Conservation (phyloP, 768 basidiomycete genomes). For the Coprinopsis strossmayeri region DNA sequence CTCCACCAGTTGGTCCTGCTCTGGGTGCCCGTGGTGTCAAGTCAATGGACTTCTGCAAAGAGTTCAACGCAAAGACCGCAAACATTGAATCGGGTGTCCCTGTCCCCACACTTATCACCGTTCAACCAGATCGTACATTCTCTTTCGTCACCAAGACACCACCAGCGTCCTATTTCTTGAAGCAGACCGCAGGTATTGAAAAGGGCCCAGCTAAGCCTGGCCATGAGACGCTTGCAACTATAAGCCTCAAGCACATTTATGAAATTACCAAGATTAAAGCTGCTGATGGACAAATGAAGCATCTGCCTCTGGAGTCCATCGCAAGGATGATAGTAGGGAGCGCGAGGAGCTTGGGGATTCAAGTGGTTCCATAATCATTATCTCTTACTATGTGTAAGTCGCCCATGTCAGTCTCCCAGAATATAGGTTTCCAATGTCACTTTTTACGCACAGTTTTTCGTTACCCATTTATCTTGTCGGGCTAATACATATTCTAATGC, state of each 20-base stretch:
- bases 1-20: constrained; percentile 94
- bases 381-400: constrained; percentile 10
- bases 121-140: constrained; percentile 94
- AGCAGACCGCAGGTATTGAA: constrained; percentile 83
- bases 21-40: constrained; percentile 97
- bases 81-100: constrained; percentile 82
- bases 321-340: constrained; percentile 85
- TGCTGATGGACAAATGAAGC: constrained; percentile 83
- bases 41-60: constrained; percentile 99
- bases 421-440: too few species aligned
- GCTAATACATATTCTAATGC: background rate
- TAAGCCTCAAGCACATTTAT: constrained; percentile 95
- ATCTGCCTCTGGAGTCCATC: constrained; percentile 80
- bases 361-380: constrained; percentile 71
- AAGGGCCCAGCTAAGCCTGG: constrained; percentile 85
- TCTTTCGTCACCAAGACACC: constrained; percentile 91
- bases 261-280: constrained; percentile 98
- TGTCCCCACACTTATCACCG: constrained; percentile 85
- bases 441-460: background rate
- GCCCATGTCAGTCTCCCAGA: too few species aligned
- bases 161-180: constrained; percentile 83
- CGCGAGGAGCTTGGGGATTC: constrained; percentile 82
- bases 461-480: constrained; percentile 5
- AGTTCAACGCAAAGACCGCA: constrained; percentile 97
- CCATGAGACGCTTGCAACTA: constrained; percentile 69